Percentiles rank a stretch among this genome's conserved stretches.
Evolutionary conservation across 192 early-diverging fungal genomes (phyloP).

Genomic region (Coemansia sp.): DNA sequence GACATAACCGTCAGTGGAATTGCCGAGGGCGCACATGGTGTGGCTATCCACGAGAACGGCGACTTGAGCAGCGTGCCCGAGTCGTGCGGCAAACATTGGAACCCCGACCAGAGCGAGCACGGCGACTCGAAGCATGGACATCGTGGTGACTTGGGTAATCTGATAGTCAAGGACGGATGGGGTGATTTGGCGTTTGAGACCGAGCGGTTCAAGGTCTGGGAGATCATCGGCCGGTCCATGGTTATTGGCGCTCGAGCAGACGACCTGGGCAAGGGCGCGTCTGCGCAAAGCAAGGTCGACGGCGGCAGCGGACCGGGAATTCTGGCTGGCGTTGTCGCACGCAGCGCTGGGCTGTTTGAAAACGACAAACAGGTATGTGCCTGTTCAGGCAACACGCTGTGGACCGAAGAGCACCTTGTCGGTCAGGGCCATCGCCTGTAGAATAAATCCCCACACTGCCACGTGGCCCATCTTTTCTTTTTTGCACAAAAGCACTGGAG

Average conservation of each 20-base stretch:
- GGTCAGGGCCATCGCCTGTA: constrained; percentile 38
- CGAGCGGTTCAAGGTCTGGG: constrained; percentile 77
- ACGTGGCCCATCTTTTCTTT: constrained; percentile 6
- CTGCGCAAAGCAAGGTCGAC: constrained; percentile 50
- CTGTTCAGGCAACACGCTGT: constrained; percentile 83
- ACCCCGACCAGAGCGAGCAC: constrained; percentile 23
- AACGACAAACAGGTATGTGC: constrained; percentile 86
- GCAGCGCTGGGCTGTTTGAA: constrained; percentile 88
- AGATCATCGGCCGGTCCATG: constrained; percentile 86
- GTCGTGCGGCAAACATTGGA: constrained; percentile 46
- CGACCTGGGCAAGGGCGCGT: constrained; percentile 50
- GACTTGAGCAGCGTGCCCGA: constrained; percentile 62
- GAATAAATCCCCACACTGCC: neutral
- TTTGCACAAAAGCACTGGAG: constrained; percentile 3
- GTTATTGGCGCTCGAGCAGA: constrained; percentile 64
- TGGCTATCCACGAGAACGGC: constrained; percentile 78
- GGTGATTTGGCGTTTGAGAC: constrained; percentile 76
- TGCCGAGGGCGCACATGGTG: constrained; percentile 62
- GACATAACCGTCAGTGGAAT: constrained; percentile 77
- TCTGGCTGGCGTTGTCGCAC: constrained; percentile 81
- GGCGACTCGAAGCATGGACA: constrained; percentile 30
- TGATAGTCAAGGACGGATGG: constrained; percentile 69
- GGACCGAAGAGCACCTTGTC: constrained; percentile 71
- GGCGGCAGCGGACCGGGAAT: constrained; percentile 61
- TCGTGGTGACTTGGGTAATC: constrained; percentile 68